Evolutionary conservation across 139 green algal genomes (phyloP).

Genomic region (Micractinium sp.): DNA sequence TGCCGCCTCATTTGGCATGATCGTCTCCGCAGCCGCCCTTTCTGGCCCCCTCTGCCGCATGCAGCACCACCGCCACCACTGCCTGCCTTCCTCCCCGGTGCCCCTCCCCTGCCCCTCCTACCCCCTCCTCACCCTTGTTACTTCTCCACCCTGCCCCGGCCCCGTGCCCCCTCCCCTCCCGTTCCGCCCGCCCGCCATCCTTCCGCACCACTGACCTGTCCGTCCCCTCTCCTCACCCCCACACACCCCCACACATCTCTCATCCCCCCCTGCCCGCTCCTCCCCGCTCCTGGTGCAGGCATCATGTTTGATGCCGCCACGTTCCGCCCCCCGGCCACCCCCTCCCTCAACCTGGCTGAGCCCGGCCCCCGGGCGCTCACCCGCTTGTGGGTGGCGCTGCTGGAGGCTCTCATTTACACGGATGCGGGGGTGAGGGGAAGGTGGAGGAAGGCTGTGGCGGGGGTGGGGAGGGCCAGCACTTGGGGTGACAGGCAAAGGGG

Average conservation of each 20-base stretch:
- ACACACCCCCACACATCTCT: neutral
- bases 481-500: neutral
- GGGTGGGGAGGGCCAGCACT: too few relatives aligned
- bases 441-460: neutral
- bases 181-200: too few relatives aligned
- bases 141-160: too few relatives aligned
- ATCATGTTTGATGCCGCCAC: constrained; percentile 27
- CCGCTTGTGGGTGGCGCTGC: constrained; percentile 18
- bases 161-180: too few relatives aligned
- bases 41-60: too few relatives aligned
- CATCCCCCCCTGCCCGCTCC: neutral
- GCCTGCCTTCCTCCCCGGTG: too few relatives aligned
- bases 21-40: too few relatives aligned
- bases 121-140: too few relatives aligned
- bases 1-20: too few relatives aligned
- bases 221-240: neutral
- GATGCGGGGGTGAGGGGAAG: neutral
- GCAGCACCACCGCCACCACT: too few relatives aligned
- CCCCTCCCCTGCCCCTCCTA: too few relatives aligned
- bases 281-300: neutral
- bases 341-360: constrained; percentile 16
- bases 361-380: constrained; percentile 13
- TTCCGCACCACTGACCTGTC: too few relatives aligned
- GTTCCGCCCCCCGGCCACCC: neutral
- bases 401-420: neutral